Conservation (phyloP, 148 eudicot genomes). For the Salicornia ramosissima region DNA sequence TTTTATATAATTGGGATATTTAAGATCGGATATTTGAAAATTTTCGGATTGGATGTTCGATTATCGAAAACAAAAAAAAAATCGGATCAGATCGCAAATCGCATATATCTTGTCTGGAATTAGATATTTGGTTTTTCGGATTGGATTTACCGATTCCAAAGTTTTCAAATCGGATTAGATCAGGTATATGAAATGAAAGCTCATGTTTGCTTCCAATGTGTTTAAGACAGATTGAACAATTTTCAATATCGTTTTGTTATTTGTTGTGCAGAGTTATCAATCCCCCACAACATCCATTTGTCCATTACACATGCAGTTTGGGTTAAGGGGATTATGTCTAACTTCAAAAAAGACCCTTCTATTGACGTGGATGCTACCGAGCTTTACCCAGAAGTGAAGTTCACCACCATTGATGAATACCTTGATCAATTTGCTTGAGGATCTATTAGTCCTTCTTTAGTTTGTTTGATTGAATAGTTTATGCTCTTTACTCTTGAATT, state of each 20-base stretch:
- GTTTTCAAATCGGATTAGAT: too few relatives aligned
- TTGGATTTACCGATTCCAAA: too few relatives aligned
- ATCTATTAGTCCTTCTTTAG: background rate
- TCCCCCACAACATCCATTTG: conserved; percentile 35
- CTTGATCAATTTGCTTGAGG: conserved; percentile 40
- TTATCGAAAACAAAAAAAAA: too few relatives aligned
- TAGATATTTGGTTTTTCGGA: too few relatives aligned
- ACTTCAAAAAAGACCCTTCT: conserved; percentile 49
- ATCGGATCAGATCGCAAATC: too few relatives aligned
- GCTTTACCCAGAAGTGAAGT: conserved; percentile 76
- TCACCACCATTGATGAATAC: conserved; percentile 56
- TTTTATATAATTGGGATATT: too few relatives aligned
- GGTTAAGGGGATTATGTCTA: conserved; percentile 58
- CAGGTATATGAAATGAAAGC: too few relatives aligned
- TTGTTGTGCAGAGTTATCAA: conserved; percentile 40
- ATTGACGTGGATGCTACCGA: conserved; percentile 67
- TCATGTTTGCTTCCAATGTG: background rate
- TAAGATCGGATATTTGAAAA: too few relatives aligned
- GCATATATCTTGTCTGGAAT: too few relatives aligned
- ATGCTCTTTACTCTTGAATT: background rate
- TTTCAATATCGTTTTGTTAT: background rate
- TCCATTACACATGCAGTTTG: conserved; percentile 47
- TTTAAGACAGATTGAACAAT: background rate
- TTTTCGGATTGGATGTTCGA: too few relatives aligned
- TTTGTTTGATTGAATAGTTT: background rate